Conservation (phyloP, 805 yeast genomes). For the Candida nanaspora region DNA sequence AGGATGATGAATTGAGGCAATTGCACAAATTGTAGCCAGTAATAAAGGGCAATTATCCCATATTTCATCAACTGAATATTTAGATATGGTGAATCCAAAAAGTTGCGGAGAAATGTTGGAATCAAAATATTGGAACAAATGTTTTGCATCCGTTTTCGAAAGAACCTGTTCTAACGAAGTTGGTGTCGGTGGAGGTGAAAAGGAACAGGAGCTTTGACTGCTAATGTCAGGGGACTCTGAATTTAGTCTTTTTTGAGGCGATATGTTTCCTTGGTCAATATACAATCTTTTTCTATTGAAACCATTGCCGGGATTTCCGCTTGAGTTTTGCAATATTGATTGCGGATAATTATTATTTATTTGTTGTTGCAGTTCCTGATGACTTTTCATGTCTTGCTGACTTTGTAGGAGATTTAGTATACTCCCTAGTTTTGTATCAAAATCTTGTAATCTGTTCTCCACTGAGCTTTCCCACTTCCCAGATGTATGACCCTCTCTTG, state of each 20-base stretch:
- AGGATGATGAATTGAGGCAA: slow-evolving; percentile 57
- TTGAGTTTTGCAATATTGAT: not conserved
- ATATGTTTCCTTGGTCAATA: no score
- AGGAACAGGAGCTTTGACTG: not conserved
- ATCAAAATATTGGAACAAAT: slow-evolving; percentile 45
- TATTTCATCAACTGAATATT: slow-evolving; percentile 38
- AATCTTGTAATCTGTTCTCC: slow-evolving; percentile 30
- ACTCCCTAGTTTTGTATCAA: slow-evolving; percentile 31
- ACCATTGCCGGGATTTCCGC: not conserved
- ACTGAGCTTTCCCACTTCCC: slow-evolving; percentile 27
- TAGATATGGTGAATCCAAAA: slow-evolving; percentile 55
- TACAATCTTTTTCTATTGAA: not conserved
- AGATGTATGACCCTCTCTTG: not conserved
- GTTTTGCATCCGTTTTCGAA: slow-evolving; percentile 29
- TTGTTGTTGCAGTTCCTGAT: no score
- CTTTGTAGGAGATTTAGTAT: slow-evolving; percentile 29
- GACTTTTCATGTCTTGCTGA: slow-evolving; percentile 5
- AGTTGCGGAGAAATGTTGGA: slow-evolving; percentile 53
- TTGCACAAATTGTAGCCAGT: slow-evolving; percentile 52
- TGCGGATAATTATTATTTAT: no score
- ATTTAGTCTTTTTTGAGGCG: not conserved
- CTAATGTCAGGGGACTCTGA: not conserved
- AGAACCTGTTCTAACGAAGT: slow-evolving; percentile 12
- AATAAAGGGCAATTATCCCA: slow-evolving; percentile 54
- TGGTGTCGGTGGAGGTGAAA: not conserved